phyloP scores from a whole-genome alignment of 805 yeast genomes.

The Candida ficus region DNA sequence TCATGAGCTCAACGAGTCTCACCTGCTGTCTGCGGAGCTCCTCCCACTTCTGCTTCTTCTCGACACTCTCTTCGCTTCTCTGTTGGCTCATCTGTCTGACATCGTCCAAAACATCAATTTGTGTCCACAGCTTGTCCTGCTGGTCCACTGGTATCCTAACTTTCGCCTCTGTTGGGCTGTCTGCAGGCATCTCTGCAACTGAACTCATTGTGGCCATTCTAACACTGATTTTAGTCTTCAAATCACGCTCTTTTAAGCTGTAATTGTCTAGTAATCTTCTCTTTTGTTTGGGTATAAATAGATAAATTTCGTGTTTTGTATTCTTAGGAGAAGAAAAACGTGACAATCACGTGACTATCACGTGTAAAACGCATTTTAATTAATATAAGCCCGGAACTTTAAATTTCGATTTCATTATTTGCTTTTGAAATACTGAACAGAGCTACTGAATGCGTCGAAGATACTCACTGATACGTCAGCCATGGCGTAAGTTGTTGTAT shows the following conservation, averaged over 20 bases:
- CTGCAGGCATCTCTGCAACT: background rate
- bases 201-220: background rate
- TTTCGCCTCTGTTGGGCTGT: background rate
- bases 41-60: slow-evolving; percentile 4
- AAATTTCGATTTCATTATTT: too few species aligned
- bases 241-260: too few species aligned
- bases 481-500: slow-evolving; percentile 87
- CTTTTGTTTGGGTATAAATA: too few species aligned
- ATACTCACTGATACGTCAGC: slow-evolving; percentile 19
- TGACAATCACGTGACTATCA: too few species aligned
- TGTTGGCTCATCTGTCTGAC: slow-evolving; percentile 39
- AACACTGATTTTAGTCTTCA: too few species aligned
- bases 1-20: slow-evolving; percentile 5
- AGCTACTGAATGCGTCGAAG: background rate
- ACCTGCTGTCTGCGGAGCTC: slow-evolving; percentile 12
- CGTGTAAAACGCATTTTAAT: too few species aligned
- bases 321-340: too few species aligned
- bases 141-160: slow-evolving; percentile 39
- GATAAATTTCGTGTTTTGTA: too few species aligned
- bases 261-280: too few species aligned
- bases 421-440: too few species aligned
- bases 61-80: background rate
- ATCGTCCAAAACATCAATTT: slow-evolving; percentile 79
- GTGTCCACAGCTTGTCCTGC: slow-evolving; percentile 82
- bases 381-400: too few species aligned